Percentiles rank a stretch among this genome's conserved stretches.
These are phyloP conservation scores for Mycena galericulata DNA, from an alignment of 768 basidiomycete species.

Conservation along the genomic window DNA sequence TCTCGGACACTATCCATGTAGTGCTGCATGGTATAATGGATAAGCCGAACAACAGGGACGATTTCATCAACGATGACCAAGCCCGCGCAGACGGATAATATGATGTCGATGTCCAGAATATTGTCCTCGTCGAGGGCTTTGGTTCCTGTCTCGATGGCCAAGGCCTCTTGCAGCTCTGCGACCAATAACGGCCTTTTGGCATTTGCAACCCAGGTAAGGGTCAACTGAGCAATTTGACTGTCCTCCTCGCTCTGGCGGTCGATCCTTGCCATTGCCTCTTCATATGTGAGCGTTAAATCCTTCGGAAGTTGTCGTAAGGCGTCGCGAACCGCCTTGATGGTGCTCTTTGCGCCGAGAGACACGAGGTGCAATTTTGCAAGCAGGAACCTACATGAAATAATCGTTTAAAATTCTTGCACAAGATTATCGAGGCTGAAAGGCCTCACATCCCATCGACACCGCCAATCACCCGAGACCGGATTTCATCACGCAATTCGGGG, in stretches of 20 bases:
- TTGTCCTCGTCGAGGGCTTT: slow-evolving; percentile 5
- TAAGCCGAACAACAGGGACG: not conserved
- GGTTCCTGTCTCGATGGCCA: slow-evolving; percentile 4
- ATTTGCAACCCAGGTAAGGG: slow-evolving; percentile 4
- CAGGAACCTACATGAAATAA: slow-evolving; percentile 6
- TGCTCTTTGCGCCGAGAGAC: not conserved
- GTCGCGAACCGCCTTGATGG: not conserved
- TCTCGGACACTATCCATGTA: not conserved
- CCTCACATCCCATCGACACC: slow-evolving; percentile 7
- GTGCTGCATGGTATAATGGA: slow-evolving; percentile 6
- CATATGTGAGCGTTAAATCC: not conserved
- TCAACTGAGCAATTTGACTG: not conserved
- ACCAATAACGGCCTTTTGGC: not conserved
- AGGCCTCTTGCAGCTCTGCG: slow-evolving; percentile 2
- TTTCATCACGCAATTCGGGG: not conserved
- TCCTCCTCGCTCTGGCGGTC: not conserved
- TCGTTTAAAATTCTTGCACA: not conserved
- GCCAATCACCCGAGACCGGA: not conserved
- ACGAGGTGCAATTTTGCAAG: slow-evolving; percentile 12
- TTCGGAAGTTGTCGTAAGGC: not conserved
- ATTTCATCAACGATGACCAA: slow-evolving; percentile 7
- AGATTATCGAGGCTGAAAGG: not conserved
- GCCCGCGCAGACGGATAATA: slow-evolving; percentile 11
- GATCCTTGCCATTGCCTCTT: not conserved
- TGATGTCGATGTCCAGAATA: slow-evolving; percentile 2